Conservation (phyloP, 2,329 filamentous ascomycete species). For the Penicillium sp. region DNA sequence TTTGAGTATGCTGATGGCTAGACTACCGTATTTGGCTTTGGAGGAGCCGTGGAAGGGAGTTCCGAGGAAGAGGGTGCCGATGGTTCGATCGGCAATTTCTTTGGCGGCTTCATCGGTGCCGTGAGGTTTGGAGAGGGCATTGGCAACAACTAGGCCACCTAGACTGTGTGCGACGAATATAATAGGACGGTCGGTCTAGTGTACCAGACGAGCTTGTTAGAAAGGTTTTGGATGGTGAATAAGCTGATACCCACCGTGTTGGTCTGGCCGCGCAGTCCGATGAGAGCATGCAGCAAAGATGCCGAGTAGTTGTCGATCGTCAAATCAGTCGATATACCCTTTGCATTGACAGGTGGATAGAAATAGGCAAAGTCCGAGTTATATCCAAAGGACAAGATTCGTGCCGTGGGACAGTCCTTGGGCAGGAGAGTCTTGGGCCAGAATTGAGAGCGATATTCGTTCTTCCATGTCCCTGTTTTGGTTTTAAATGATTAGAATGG, state of each 20-base stretch:
- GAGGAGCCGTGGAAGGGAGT: not conserved
- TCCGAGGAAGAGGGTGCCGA: not conserved
- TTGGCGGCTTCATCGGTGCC: not conserved
- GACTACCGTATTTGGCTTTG: not conserved
- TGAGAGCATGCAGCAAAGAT: not conserved
- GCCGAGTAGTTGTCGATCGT: not conserved
- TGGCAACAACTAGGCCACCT: not conserved
- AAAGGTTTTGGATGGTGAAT: too few species aligned
- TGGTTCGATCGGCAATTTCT: not conserved
- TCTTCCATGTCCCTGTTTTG: not conserved
- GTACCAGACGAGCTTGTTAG: not conserved
- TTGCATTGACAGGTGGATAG: not conserved
- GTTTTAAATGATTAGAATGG: not conserved
- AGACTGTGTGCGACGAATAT: conserved; percentile 3
- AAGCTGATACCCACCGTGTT: not conserved
- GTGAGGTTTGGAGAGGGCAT: not conserved
- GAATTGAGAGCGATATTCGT: not conserved
- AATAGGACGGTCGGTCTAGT: not conserved
- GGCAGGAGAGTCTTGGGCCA: not conserved
- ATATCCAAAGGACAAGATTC: conserved; percentile 1
- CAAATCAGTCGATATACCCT: not conserved
- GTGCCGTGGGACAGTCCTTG: not conserved
- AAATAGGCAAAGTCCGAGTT: not conserved
- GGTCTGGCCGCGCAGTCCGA: not conserved
- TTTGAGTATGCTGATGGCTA: not conserved